Evolutionary conservation across 441 rosid genomes (phyloP), one percentile per base, ranked within the genome.

Genomic region (Viola pubescens): DNA sequence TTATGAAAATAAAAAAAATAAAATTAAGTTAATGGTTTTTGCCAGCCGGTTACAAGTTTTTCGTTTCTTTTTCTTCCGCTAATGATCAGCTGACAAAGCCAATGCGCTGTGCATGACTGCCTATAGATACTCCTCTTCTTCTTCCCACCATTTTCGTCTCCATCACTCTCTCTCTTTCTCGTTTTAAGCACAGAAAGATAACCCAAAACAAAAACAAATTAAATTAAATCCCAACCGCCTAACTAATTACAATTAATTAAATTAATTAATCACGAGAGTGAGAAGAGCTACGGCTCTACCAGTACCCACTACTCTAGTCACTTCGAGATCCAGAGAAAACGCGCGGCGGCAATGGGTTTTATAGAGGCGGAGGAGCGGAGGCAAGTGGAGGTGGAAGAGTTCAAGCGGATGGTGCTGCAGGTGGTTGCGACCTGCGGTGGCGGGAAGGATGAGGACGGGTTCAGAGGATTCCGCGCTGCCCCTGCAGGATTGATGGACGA

Each of bases 301-400:
- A 26, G 3, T 26, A 26, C 34, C 34, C 2, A 26, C 3, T 26
- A 26, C 34, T 26, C 34, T 26, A 26, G 34, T 26, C 34, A 26
- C 34, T 26, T 26, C 3, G 34, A 26, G 34, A 26, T 26, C 34
- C 2, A 26, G 34, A 26, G 34, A 26, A 26, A 26, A 26, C 34
- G 34, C 34, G 34, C 34, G 34, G 34, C 4, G 37, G 37, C n/a
- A 9, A 68, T 69, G 77, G 74, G 77, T 16, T 65, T 67, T 12
- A 56, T 75, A 38, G 66, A 38, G 53, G 47, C 67, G 16, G 78
- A 74, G 50, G 74, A 68, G 53, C 52, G 63, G 14, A 68, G 59
- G 61, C 53, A 48, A 44, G 39, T 38, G 62, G 78, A 68, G 70
- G 54, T 71, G 0, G 72, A 73, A 49, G 74, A 77, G 52, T 54